Percentiles rank a stretch among this genome's conserved stretches.
phyloP scores from a whole-genome alignment of 2,329 filamentous ascomycete species.

The Byssochlamys sp. region DNA sequence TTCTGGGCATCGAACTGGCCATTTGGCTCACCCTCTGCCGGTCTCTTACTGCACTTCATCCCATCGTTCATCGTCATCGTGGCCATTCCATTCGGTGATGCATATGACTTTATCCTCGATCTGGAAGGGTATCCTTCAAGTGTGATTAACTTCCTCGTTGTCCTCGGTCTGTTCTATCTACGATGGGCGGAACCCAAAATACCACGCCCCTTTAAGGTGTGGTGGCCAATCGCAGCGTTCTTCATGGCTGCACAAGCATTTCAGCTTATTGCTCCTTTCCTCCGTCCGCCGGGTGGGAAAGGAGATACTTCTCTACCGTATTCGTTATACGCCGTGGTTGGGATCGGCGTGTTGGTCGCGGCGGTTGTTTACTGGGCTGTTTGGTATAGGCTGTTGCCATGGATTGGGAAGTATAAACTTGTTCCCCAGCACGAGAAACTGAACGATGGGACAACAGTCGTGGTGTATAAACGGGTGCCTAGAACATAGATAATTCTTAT shows the following conservation, averaged over 20 bases:
- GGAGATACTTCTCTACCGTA: slow-evolving; percentile 42
- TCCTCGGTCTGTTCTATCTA: slow-evolving; percentile 13
- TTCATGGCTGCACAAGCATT: slow-evolving; percentile 55
- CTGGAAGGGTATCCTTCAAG: slow-evolving; percentile 23
- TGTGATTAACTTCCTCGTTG: slow-evolving; percentile 24
- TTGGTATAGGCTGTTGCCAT: slow-evolving; percentile 11
- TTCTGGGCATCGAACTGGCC: slow-evolving; percentile 57
- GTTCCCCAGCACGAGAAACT: slow-evolving; percentile 9
- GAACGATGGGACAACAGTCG: slow-evolving; percentile 13
- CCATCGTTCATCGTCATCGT: slow-evolving; percentile 58
- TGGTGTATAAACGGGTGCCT: slow-evolving; percentile 9
- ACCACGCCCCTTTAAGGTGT: slow-evolving; percentile 38
- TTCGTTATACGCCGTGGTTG: slow-evolving; percentile 41
- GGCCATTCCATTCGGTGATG: slow-evolving; percentile 50
- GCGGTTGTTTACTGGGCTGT: slow-evolving; percentile 43
- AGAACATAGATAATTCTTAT: not conserved
- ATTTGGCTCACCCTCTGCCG: slow-evolving; percentile 53
- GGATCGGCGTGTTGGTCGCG: slow-evolving; percentile 35
- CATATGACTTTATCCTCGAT: slow-evolving; percentile 22
- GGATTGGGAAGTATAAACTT: slow-evolving; percentile 9
- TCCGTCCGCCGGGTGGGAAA: slow-evolving; percentile 35
- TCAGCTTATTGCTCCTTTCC: slow-evolving; percentile 50
- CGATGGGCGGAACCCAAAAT: slow-evolving; percentile 17
- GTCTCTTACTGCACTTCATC: slow-evolving; percentile 55
- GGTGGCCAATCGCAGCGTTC: slow-evolving; percentile 30